A percentile compares a stretch with the other conserved stretches of the same genome.
Conservation (phyloP, 1,139 yeast species). For the Kurtzmaniella quercitrusa region DNA sequence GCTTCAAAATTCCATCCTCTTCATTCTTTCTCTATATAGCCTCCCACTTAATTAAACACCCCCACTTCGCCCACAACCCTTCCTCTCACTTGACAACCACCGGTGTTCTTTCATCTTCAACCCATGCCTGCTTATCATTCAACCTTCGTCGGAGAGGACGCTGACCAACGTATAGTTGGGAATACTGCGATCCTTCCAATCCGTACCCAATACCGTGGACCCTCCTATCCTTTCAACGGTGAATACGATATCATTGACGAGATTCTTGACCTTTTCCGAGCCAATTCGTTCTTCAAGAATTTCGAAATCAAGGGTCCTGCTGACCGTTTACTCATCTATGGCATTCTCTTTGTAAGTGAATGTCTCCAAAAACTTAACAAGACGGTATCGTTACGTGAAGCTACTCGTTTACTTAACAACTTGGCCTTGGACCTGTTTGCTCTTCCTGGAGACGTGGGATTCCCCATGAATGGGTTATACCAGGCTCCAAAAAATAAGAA, state of each 20-base stretch:
- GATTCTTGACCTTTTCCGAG: conserved; percentile 83
- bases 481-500: conserved; percentile 68
- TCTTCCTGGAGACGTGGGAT: conserved; percentile 92
- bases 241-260: conserved; percentile 94
- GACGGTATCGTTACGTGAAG: conserved; percentile 53
- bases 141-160: conserved; percentile 71
- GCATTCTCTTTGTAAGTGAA: conserved; percentile 86
- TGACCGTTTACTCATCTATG: conserved; percentile 91
- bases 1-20: too few species aligned
- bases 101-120: not conserved
- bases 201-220: conserved; percentile 82
- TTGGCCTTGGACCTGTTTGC: conserved; percentile 84
- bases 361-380: conserved; percentile 63
- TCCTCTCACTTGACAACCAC: not conserved
- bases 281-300: conserved; percentile 93
- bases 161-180: conserved; percentile 41
- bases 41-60: not conserved
- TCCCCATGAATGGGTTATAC: conserved; percentile 85
- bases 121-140: conserved; percentile 82
- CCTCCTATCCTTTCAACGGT: conserved; percentile 76
- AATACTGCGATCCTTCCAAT: conserved; percentile 81
- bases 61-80: not conserved
- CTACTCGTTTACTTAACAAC: conserved; percentile 70
- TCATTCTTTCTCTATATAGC: not conserved
- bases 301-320: conserved; percentile 96